Conservation (phyloP, 345 rosid species). For the Diplotaxis tenuifolia region DNA sequence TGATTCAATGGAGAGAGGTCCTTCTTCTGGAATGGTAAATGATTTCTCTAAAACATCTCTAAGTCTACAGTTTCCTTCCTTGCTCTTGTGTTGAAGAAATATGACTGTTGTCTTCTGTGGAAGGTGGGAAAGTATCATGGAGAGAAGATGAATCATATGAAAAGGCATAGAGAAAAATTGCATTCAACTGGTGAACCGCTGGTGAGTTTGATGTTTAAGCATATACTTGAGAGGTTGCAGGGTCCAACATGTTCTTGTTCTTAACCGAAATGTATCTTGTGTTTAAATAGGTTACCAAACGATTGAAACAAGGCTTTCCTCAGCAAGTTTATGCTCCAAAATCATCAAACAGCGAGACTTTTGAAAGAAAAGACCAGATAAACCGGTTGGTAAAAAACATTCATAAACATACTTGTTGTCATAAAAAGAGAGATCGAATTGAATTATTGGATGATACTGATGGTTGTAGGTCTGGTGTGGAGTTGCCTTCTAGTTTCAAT, state of each 20-base stretch:
- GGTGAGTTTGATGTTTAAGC: conserved; percentile 41
- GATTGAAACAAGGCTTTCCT: conserved; percentile 38
- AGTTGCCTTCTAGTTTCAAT: conserved; percentile 58
- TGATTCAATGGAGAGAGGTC: conserved; percentile 46
- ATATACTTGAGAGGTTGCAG: neutral
- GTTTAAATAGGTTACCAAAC: conserved; percentile 49
- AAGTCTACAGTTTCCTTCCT: neutral
- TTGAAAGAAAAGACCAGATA: conserved; percentile 35
- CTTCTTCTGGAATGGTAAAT: conserved; percentile 43
- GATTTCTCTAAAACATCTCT: conserved; percentile 31
- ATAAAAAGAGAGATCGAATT: conserved; percentile 1
- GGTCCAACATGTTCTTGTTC: conserved; percentile 22
- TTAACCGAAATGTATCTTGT: neutral
- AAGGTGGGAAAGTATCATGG: conserved; percentile 48
- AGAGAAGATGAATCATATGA: conserved; percentile 43
- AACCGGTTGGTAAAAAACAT: conserved; percentile 50
- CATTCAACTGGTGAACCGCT: conserved; percentile 42
- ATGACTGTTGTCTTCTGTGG: conserved; percentile 5
- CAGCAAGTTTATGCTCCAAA: conserved; percentile 43
- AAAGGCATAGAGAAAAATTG: conserved; percentile 34
- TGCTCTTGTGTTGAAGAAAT: conserved; percentile 1
- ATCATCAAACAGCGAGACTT: conserved; percentile 42
- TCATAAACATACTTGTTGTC: conserved; percentile 16
- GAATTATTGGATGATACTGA: conserved; percentile 5
- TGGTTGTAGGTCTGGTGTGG: conserved; percentile 45